These are phyloP conservation scores for Rhodamnia argentea DNA, from an alignment of 345 rosid genomes.

Conservation along the genomic window DNA sequence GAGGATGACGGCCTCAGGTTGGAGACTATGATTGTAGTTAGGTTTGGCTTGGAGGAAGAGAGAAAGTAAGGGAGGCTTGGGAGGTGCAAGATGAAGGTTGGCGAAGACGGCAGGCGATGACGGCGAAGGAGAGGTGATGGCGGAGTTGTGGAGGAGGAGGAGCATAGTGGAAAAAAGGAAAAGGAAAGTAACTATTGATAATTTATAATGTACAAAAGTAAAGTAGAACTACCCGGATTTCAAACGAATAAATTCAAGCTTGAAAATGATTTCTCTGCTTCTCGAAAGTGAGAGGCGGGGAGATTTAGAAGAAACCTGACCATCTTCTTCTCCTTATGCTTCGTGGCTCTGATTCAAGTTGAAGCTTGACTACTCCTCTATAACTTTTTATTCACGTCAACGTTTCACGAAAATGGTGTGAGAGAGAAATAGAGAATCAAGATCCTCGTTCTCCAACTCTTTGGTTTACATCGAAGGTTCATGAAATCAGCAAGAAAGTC, in stretches of 20 bases:
- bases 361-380: background rate
- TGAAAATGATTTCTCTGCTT: background rate
- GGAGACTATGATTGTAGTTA: no score
- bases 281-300: background rate
- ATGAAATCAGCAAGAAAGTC: background rate
- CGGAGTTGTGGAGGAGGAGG: no score
- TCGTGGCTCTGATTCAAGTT: fast-evolving
- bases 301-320: background rate
- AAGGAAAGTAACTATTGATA: no score
- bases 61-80: no score
- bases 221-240: background rate
- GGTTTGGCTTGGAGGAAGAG: no score
- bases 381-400: background rate
- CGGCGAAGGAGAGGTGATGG: no score
- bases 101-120: no score
- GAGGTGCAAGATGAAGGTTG: no score
- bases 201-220: background rate
- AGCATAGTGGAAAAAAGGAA: no score
- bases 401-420: background rate
- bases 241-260: background rate
- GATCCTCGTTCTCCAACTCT: background rate
- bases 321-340: background rate
- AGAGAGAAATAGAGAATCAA: background rate
- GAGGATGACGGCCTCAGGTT: no score
- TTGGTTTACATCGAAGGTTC: background rate